Percentiles rank a stretch among this genome's conserved stretches.
Evolutionary conservation across 169 alveolate genomes (phyloP).

Genomic region (Plasmodium sp.): DNA sequence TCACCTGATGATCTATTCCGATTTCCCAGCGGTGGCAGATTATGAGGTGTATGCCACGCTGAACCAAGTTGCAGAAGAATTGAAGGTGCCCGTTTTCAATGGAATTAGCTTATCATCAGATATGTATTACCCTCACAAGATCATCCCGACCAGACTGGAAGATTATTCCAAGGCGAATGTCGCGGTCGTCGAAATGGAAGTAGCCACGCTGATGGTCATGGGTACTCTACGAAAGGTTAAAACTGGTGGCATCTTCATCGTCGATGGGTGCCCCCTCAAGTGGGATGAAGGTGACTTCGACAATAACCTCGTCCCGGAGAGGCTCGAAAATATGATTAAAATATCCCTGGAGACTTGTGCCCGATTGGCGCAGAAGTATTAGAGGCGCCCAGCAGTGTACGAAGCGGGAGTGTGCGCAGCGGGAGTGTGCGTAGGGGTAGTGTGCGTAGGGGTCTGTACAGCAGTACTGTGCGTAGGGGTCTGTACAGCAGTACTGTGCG

Average conservation of each 20-base stretch:
- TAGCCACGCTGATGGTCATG: conserved; percentile 56
- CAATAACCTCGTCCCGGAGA: conserved; percentile 17
- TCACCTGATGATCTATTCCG: conserved; percentile 47
- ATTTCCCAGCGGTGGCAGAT: conserved; percentile 77
- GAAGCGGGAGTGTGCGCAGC: no score
- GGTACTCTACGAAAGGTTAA: conserved; percentile 60
- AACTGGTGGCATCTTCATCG: conserved; percentile 72
- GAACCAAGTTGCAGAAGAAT: conserved; percentile 58
- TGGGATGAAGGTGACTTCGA: conserved; percentile 77
- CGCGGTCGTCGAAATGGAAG: conserved; percentile 76
- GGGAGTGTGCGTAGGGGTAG: no score
- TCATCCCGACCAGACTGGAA: conserved; percentile 25
- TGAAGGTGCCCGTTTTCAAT: conserved; percentile 17
- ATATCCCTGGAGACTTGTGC: conserved; percentile 34
- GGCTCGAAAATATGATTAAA: conserved; percentile 43
- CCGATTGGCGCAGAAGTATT: conserved; percentile 24
- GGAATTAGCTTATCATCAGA: conserved; percentile 72
- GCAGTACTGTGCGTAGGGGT: no score
- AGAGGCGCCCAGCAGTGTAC: no score
- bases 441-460: no score
- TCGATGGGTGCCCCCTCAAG: conserved; percentile 76
- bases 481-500: no score
- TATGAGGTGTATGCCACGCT: conserved; percentile 56
- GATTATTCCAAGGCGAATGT: conserved; percentile 72
- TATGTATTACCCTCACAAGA: conserved; percentile 56